These are phyloP conservation scores for Amyloporia xantha DNA, from an alignment of 768 basidiomycete species.

Conservation along the genomic window DNA sequence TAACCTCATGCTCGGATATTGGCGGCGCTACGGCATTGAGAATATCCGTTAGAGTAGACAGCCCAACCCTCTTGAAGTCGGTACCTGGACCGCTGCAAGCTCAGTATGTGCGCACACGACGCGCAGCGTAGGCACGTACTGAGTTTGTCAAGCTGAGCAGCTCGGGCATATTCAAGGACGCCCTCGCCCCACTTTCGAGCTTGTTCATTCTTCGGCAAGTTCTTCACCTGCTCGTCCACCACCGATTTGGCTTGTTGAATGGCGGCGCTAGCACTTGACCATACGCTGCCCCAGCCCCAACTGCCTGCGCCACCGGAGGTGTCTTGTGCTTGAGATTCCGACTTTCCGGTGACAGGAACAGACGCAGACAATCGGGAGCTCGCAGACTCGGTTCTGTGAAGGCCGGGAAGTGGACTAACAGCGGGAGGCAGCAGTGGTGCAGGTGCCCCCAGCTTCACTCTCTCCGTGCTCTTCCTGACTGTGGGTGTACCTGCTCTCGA, in stretches of 20 bases:
- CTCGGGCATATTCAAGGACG: slow-evolving; percentile 81
- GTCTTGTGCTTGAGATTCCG: slow-evolving; percentile 13
- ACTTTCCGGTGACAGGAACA: slow-evolving; percentile 10
- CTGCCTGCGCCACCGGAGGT: slow-evolving; percentile 21
- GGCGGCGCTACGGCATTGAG: slow-evolving; percentile 97
- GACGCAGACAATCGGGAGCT: slow-evolving; percentile 17
- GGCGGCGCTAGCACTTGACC: slow-evolving; percentile 80
- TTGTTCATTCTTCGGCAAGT: slow-evolving; percentile 78
- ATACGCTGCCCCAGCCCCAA: slow-evolving; percentile 88
- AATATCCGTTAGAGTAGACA: slow-evolving; percentile 86
- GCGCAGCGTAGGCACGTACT: slow-evolving; percentile 37
- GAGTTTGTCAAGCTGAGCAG: slow-evolving; percentile 81
- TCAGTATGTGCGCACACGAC: too few relatives aligned
- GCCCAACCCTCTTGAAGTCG: slow-evolving; percentile 82
- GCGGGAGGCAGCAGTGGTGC: slow-evolving; percentile 29
- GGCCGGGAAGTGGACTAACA: slow-evolving; percentile 14
- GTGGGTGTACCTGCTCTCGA: slow-evolving; percentile 68
- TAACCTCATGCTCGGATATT: slow-evolving; percentile 96
- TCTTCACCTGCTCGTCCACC: slow-evolving; percentile 91
- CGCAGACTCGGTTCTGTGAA: slow-evolving; percentile 21
- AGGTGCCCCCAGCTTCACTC: slow-evolving; percentile 55
- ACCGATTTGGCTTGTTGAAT: slow-evolving; percentile 82
- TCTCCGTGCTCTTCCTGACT: slow-evolving; percentile 69
- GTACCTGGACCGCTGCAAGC: slow-evolving; percentile 64
- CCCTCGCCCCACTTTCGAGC: slow-evolving; percentile 86